A percentile compares a stretch with the other conserved stretches of the same genome.
These are phyloP conservation scores for Podospora appendiculata DNA, from an alignment of 495 filamentous ascomycete genomes.

Conservation along the genomic window DNA sequence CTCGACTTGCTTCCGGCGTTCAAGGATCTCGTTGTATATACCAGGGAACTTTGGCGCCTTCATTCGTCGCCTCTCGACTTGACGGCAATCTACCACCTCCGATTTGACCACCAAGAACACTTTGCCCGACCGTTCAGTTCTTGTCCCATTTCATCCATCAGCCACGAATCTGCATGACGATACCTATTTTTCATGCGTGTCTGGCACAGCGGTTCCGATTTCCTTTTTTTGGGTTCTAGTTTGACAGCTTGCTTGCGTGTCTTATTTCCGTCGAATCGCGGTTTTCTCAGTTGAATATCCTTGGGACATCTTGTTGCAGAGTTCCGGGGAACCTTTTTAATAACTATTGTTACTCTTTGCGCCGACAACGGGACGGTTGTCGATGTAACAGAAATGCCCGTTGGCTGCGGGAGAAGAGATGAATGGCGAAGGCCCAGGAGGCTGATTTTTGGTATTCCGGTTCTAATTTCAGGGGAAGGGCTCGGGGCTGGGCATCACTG, in stretches of 20 bases:
- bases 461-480: slow-evolving; percentile 25
- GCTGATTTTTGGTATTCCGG: slow-evolving; percentile 29
- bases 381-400: slow-evolving; percentile 19
- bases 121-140: slow-evolving; percentile 15
- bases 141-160: slow-evolving; percentile 38
- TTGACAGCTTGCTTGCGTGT: slow-evolving; percentile 2
- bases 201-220: slow-evolving; percentile 42
- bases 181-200: slow-evolving; percentile 41
- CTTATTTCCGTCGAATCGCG: slow-evolving; percentile 7
- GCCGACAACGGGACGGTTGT: slow-evolving; percentile 1
- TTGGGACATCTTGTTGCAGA: slow-evolving; percentile 10
- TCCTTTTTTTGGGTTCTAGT: slow-evolving; percentile 14
- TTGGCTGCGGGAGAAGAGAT: slow-evolving; percentile 28
- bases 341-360: slow-evolving; percentile 18
- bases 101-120: slow-evolving; percentile 9
- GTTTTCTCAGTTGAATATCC: slow-evolving; percentile 12
- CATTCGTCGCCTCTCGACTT: slow-evolving; percentile 3
- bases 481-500: not conserved
- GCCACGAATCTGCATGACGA: slow-evolving; percentile 48
- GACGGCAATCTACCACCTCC: slow-evolving; percentile 16
- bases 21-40: slow-evolving; percentile 24
- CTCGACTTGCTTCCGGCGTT: slow-evolving; percentile 19
- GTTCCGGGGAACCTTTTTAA: slow-evolving; percentile 18
- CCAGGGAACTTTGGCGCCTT: slow-evolving; percentile 12
- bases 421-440: slow-evolving; percentile 41